These are phyloP conservation scores for Populus simonii DNA, from an alignment of 345 rosid species.

Conservation along the genomic window DNA sequence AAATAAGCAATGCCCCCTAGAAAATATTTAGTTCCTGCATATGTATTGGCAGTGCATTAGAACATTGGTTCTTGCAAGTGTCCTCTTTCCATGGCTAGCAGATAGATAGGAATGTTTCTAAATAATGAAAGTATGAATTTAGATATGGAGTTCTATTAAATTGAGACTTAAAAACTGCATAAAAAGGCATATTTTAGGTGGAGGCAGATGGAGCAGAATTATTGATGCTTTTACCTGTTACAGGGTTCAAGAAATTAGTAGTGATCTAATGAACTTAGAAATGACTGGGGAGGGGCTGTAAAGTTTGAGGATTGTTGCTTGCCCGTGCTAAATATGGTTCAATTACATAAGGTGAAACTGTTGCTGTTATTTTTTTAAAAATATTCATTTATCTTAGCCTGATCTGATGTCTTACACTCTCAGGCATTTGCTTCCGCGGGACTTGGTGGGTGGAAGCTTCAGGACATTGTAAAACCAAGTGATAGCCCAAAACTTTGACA, in stretches of 20 bases:
- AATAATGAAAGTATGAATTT: not conserved
- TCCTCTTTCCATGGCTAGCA: too few species aligned
- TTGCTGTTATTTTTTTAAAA: not conserved
- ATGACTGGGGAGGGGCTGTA: not conserved
- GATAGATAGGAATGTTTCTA: too few species aligned
- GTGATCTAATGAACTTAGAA: not conserved
- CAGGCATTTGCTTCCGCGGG: conserved; percentile 88
- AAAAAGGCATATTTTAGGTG: not conserved
- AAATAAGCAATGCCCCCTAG: not conserved
- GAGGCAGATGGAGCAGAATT: too few species aligned
- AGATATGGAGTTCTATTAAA: not conserved
- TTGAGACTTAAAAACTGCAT: not conserved
- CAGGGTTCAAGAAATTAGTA: not conserved
- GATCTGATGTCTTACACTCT: conserved; percentile 16
- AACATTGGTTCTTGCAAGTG: too few species aligned
- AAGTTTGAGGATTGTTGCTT: conserved; percentile 1
- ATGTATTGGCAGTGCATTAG: not conserved
- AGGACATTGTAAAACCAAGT: conserved; percentile 72
- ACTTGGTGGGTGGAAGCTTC: conserved; percentile 93
- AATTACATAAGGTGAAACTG: not conserved
- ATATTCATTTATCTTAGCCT: conserved; percentile 1
- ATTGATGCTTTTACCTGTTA: not conserved
- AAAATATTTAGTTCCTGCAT: not conserved
- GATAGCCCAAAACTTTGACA: conserved; percentile 10
- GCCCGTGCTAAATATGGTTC: not conserved